A percentile compares a stretch with the other conserved stretches of the same genome.
These are phyloP conservation scores for Miscanthus lutarioriparius DNA, from an alignment of 176 grass and related monocot genomes.

Conservation along the genomic window DNA sequence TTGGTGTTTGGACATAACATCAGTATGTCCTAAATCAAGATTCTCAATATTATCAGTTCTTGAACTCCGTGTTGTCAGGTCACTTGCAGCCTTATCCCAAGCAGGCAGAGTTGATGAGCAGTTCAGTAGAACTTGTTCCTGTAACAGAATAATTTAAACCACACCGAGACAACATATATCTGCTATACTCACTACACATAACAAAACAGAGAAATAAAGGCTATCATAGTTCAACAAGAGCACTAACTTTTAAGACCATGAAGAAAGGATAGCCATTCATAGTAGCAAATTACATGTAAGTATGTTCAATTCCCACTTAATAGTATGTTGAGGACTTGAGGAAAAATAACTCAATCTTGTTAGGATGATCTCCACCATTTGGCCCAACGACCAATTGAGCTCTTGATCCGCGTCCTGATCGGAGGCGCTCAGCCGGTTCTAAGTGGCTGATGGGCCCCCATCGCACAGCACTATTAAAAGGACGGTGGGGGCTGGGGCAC, in stretches of 20 bases:
- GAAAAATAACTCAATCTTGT: neutral
- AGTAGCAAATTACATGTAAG: neutral
- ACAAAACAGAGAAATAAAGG: slow-evolving; percentile 3
- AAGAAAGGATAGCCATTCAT: neutral
- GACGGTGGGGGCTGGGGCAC: too few species aligned
- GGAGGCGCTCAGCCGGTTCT: too few species aligned
- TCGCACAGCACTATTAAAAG: too few species aligned
- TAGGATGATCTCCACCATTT: too few species aligned
- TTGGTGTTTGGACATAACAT: slow-evolving; percentile 23
- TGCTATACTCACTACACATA: neutral
- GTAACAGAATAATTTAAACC: slow-evolving; percentile 21
- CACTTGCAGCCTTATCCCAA: slow-evolving; percentile 59
- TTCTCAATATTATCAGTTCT: slow-evolving; percentile 19
- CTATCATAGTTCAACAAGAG: neutral
- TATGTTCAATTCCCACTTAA: neutral
- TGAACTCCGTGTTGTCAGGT: slow-evolving; percentile 26
- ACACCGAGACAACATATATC: slow-evolving; percentile 6
- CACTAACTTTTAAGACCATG: neutral
- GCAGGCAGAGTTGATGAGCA: slow-evolving; percentile 31
- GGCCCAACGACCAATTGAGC: too few species aligned
- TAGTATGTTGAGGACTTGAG: neutral
- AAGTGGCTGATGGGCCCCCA: too few species aligned
- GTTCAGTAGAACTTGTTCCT: slow-evolving; percentile 66
- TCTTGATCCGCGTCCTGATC: too few species aligned
- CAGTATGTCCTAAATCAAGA: slow-evolving; percentile 18